phyloP scores from a whole-genome alignment of 2,329 filamentous ascomycete species.

The Simplicillium aogashimaense region DNA sequence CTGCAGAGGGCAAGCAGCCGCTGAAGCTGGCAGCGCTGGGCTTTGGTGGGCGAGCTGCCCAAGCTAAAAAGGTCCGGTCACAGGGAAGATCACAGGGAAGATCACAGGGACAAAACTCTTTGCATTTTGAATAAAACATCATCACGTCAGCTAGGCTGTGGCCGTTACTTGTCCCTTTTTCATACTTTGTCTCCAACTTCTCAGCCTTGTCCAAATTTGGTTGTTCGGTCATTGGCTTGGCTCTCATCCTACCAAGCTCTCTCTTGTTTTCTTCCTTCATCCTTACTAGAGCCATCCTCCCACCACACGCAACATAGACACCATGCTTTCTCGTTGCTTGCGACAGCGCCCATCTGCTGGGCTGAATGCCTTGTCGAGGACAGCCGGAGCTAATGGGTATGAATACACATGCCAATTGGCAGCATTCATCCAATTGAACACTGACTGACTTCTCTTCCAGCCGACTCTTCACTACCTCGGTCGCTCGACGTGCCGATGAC shows the following conservation, averaged over 20 bases:
- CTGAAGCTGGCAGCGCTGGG: too few relatives aligned
- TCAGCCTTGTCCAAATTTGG: too few relatives aligned
- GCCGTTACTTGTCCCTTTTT: too few relatives aligned
- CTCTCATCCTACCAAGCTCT: background rate
- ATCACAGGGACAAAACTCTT: slow-evolving; percentile 11
- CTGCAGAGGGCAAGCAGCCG: too few relatives aligned
- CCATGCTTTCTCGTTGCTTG: slow-evolving; percentile 18
- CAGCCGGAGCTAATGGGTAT: slow-evolving; percentile 17
- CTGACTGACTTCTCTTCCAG: slow-evolving; percentile 16
- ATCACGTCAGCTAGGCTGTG: too few relatives aligned
- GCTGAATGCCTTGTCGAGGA: slow-evolving; percentile 14
- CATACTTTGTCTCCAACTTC: too few relatives aligned
- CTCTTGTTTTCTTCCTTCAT: slow-evolving; percentile 8
- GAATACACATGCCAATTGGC: slow-evolving; percentile 2
- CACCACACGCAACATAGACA: slow-evolving; percentile 5
- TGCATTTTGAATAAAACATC: too few relatives aligned
- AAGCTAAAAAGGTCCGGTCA: slow-evolving; percentile 11
- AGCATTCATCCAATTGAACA: slow-evolving; percentile 1
- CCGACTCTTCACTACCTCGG: slow-evolving; percentile 40
- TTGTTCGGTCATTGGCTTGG: background rate
- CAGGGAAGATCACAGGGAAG: slow-evolving; percentile 25
- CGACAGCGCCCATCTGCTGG: slow-evolving; percentile 13
- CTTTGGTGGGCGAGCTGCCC: background rate
- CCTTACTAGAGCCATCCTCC: slow-evolving; percentile 4
- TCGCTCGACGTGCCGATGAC: slow-evolving; percentile 36